Percentiles rank a stretch among this genome's conserved stretches.
Evolutionary conservation across 805 yeast genomes (phyloP).

Genomic region (Candida parachauliodes): DNA sequence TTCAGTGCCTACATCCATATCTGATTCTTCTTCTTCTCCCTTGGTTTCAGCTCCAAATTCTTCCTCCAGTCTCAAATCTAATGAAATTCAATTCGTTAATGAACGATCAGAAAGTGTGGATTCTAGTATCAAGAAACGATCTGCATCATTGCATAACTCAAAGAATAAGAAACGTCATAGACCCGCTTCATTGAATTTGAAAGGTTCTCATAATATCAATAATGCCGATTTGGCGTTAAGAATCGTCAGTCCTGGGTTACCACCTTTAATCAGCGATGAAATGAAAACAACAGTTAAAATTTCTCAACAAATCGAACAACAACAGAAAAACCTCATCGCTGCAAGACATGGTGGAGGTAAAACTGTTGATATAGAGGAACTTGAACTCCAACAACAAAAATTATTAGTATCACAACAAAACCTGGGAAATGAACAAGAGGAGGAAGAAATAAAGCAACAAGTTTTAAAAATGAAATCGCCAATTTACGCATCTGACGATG

Average conservation of each 20-base stretch:
- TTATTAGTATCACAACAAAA: background rate
- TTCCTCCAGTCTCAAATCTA: background rate
- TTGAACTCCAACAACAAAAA: background rate
- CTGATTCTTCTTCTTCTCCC: background rate
- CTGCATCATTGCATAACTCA: background rate
- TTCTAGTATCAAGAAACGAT: background rate
- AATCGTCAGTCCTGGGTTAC: conserved; percentile 33
- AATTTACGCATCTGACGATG: conserved; percentile 11
- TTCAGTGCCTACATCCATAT: background rate
- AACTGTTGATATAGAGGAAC: conserved; percentile 7
- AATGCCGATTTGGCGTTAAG: conserved; percentile 28
- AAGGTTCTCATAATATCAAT: background rate
- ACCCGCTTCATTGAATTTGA: conserved; percentile 13
- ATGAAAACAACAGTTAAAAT: conserved; percentile 30
- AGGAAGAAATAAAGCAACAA: background rate
- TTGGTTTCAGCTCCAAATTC: background rate
- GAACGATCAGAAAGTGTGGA: background rate
- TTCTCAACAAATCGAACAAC: conserved; percentile 30
- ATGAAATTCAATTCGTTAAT: background rate
- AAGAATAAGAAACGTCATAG: conserved; percentile 9
- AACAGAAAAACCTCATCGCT: conserved; percentile 30
- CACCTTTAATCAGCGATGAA: conserved; percentile 23
- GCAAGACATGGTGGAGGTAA: conserved; percentile 16
- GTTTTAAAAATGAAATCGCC: background rate
- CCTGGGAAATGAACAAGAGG: background rate